Base-by-base conservation (phyloP, 805 yeast species). In the Candida germanica region DNA sequence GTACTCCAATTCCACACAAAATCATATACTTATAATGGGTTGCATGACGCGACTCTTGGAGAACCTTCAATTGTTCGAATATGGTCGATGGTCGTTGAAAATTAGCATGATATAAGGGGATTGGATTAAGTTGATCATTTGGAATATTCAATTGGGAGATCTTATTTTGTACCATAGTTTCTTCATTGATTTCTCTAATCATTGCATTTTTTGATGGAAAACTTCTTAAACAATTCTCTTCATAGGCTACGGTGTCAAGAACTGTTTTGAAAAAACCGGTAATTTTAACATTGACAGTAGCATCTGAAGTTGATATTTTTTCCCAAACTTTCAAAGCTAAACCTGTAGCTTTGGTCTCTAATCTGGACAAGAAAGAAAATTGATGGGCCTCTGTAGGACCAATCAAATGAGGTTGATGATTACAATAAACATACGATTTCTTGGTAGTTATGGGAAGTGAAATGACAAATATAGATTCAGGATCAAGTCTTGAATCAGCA, bases 181-280 rank as follows among this genome's bases (percentile, higher is more conserved):
- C 61, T 28, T 54, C 54, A 36, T 61, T 64, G 36, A 71, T 56
- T 43, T 68, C 73, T 26, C 86, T 61, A 23, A 79, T 59, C 58
- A 85, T 71, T 23, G 80, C 65, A 24, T 64, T 59, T 39, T 75
- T 72, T 3, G 88, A 78, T 1, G 98, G 97, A 16, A 91, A 75
- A 2, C 91, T 75, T 42, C 78, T 69, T 40, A 89, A 64, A 30
- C 87, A 75, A 49, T 77, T 74, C 52, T 89, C 98, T 46, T 81
- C 79, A 76, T 91, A 89, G 2, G 91, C 87, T 5, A 85, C 77
- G 15, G 77, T 68, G 35, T 75, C 73, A 46, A 88, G 56, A 26
- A 83, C 66, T 36, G 55, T 57, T 28, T 75, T 70, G 11, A 81
- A 73, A 43, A 66, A 64, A 3, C 52, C 33, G 2, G 83, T 87